Conservation (phyloP, 2,329 filamentous ascomycete genomes). For the Hirsutella thompsonii region DNA sequence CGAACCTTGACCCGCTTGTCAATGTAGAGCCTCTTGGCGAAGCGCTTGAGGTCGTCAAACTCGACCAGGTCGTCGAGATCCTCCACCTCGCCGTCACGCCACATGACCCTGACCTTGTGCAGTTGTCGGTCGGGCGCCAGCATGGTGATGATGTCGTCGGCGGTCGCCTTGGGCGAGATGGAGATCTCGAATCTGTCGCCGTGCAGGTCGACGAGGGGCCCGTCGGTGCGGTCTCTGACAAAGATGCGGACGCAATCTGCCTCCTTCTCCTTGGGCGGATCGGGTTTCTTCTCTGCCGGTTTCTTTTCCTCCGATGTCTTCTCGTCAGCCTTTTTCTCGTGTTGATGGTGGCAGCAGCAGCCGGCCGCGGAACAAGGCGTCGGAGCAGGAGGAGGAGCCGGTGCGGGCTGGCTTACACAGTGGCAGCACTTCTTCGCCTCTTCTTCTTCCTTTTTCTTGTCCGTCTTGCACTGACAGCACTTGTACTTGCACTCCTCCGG, state of each 20-base stretch:
- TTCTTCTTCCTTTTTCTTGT: background rate
- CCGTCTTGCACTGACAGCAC: background rate
- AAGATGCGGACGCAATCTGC: slow-evolving; percentile 5
- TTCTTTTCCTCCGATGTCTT: too few relatives aligned
- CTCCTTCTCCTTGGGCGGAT: background rate
- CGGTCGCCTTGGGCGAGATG: slow-evolving; percentile 6
- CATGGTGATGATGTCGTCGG: slow-evolving; percentile 9
- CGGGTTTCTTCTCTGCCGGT: background rate
- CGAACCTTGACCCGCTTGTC: slow-evolving; percentile 11
- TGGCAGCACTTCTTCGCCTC: background rate
- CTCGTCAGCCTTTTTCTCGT: too few relatives aligned
- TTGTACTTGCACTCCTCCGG: background rate
- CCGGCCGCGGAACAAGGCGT: too few relatives aligned
- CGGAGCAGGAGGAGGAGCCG: background rate
- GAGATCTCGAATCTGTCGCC: slow-evolving; percentile 10
- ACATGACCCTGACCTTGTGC: slow-evolving; percentile 15
- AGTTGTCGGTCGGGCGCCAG: slow-evolving; percentile 11
- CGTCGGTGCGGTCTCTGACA: slow-evolving; percentile 10
- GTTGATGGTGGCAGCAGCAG: too few relatives aligned
- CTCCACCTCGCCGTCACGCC: slow-evolving; percentile 13
- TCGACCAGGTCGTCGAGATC: slow-evolving; percentile 9
- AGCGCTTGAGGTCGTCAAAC: slow-evolving; percentile 9
- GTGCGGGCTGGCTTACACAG: background rate
- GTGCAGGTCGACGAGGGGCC: slow-evolving; percentile 6
- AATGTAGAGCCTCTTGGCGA: slow-evolving; percentile 11